Evolutionary conservation across 1,284 basidiomycete genomes (phyloP).

Genomic region (Fomitiporia mediterranea): DNA sequence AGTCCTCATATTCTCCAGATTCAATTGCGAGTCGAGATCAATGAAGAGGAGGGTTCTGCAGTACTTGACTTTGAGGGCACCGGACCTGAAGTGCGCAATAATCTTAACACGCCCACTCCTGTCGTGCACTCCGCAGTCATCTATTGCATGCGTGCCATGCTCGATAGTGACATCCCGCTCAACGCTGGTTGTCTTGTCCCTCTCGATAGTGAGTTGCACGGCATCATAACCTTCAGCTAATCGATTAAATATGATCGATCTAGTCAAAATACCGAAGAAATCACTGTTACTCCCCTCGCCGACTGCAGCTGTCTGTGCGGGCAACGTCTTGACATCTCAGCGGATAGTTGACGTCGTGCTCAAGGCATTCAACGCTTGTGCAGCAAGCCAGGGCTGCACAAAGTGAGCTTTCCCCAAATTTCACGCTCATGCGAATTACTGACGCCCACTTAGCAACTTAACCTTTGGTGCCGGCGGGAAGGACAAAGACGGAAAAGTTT

Average conservation of each 20-base stretch:
- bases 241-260: slow-evolving; percentile 16
- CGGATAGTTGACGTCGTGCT: slow-evolving; percentile 94
- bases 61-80: slow-evolving; percentile 90
- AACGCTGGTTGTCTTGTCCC: slow-evolving; percentile 91
- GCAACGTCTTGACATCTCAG: slow-evolving; percentile 91
- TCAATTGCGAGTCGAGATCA: slow-evolving; percentile 74
- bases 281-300: slow-evolving; percentile 80
- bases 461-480: slow-evolving; percentile 91
- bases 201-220: slow-evolving; percentile 51
- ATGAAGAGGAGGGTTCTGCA: slow-evolving; percentile 74
- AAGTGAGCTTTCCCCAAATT: slow-evolving; percentile 48
- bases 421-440: slow-evolving; percentile 6
- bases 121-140: slow-evolving; percentile 93
- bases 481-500: slow-evolving; percentile 70
- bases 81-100: slow-evolving; percentile 84
- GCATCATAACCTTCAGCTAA: slow-evolving; percentile 1
- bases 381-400: slow-evolving; percentile 92
- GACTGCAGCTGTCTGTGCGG: slow-evolving; percentile 88
- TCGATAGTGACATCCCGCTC: slow-evolving; percentile 88
- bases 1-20: slow-evolving; percentile 47
- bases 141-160: slow-evolving; percentile 92
- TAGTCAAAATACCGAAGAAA: slow-evolving; percentile 78
- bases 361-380: slow-evolving; percentile 88
- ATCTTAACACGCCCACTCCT: slow-evolving; percentile 85
- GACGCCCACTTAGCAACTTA: slow-evolving; percentile 58